Evolutionary conservation across 176 grass and related monocot species (phyloP).

Genomic region (Luzula sylvatica): DNA sequence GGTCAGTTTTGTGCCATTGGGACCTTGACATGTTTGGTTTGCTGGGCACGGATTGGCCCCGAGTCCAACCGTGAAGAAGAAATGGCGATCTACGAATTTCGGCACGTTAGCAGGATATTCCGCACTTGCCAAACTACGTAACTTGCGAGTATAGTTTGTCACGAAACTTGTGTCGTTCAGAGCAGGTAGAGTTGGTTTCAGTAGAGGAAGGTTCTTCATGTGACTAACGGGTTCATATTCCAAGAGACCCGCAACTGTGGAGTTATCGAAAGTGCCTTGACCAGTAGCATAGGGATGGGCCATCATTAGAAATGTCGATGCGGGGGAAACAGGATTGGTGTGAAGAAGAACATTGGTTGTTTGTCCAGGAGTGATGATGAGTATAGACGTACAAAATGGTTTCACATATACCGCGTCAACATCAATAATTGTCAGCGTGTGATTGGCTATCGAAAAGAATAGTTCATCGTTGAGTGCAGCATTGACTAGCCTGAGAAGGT

Average conservation of each 20-base stretch:
- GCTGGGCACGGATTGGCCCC: slow-evolving; percentile 46
- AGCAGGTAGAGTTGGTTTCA: slow-evolving; percentile 28
- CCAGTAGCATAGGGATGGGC: slow-evolving; percentile 47
- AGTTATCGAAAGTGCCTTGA: slow-evolving; percentile 61
- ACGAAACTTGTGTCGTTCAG: slow-evolving; percentile 58
- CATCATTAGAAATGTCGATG: slow-evolving; percentile 43
- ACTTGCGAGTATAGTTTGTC: slow-evolving; percentile 29
- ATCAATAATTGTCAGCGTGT: slow-evolving; percentile 39
- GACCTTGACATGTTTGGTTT: slow-evolving; percentile 57
- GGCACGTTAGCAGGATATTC: slow-evolving; percentile 47
- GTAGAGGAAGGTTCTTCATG: slow-evolving; percentile 31
- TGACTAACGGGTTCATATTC: slow-evolving; percentile 30
- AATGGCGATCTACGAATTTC: slow-evolving; percentile 26
- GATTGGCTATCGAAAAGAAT: slow-evolving; percentile 47
- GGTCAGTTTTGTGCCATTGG: slow-evolving; percentile 48
- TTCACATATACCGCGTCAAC: slow-evolving; percentile 40
- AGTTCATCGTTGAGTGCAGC: slow-evolving; percentile 34
- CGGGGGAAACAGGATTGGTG: slow-evolving; percentile 17
- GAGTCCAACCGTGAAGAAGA: slow-evolving; percentile 79
- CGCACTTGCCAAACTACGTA: slow-evolving; percentile 36
- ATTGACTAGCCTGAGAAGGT: slow-evolving; percentile 42
- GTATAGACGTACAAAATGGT: slow-evolving; percentile 42
- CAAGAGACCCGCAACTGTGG: slow-evolving; percentile 45
- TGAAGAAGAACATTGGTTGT: slow-evolving; percentile 67
- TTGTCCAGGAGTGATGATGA: slow-evolving; percentile 58